Base-by-base conservation (phyloP, 2,329 filamentous ascomycete species). In the Macrophomina phaseolina region DNA sequence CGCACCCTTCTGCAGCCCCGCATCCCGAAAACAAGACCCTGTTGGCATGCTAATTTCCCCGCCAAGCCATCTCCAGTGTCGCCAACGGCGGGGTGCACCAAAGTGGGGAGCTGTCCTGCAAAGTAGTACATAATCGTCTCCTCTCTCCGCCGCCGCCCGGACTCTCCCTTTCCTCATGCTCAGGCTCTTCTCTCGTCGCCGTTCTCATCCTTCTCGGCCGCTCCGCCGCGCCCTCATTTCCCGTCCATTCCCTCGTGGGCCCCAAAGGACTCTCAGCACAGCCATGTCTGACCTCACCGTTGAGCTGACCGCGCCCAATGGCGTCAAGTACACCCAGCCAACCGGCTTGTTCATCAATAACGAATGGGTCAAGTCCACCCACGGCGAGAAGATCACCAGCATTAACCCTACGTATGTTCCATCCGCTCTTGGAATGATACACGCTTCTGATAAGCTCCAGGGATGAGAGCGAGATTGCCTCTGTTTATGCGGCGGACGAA, bases 281-380 rank as follows among this genome's bases (percentile, higher is more conserved):
- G 72, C 52, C n/a, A 82, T 83, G 81, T 81, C 82, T 40, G 81
- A 81, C 67, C 79, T 86, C 32, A 76, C 77, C 62, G 80, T 88
- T 64, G 84, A 92, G 73, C 84, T 94, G 67, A 90, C 85, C 8
- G 90, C 91, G 60, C 91, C 91, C 4, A 94, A 94, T 79, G 91
- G 91, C 72, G 84, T 81, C 77, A 89, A 86, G 72, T 94, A 91
- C 80, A 82, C 79, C 12, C 90, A 93, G 81, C 91, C 91, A 2
- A 83, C 87, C 52, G 92, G 92, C n/a, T 84, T 94, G 8, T 94
- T 93, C 79, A 93, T 94, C 81, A 91, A 92, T 82, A 93, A 93
- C 70, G 90, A 93, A 76, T 94, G 91, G 76, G 88, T 92, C 64
- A 83, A 87, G 73, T 87, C 89, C 66, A 88, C 85, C 76, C 85